Evolutionary conservation across 805 yeast species (phyloP), one percentile per base, ranked within the genome.

Genomic region (Saccharomyces paradoxus): DNA sequence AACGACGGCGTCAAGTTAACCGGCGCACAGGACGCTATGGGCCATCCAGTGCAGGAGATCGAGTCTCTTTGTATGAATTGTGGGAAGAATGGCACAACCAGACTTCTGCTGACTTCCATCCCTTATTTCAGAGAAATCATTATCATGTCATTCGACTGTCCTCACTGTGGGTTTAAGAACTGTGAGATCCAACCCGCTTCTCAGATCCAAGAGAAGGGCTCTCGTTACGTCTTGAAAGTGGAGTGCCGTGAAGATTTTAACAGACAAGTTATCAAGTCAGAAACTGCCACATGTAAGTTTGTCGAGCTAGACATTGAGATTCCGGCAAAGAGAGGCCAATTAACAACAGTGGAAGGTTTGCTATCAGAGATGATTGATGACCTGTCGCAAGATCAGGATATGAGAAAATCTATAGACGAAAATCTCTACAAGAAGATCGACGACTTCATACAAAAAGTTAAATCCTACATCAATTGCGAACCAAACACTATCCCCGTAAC

Each of bases 11-110:
- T 86, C 48, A 77, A 75, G 54, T 71, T 78, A 41, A 87, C 95
- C 0, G 96, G 94, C 24, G 92, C 91, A 26, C 74, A 74, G 4
- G 97, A 89, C 68, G 85, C 86, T 9, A 84, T 83, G 69, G 97
- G 97, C 4, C 94, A 89, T 62, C 96, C 97, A 1, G 96, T 94
- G 21, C 97, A 91, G 69, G 98, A 94, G 70, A 81, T 94, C 58
- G 92, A 92, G 67, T 89, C 97, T 8, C 74, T 94, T 44, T 94
- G 99, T 75, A 91, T 94, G 97, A 89, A 88, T 76, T 94, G 99
- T 72, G 87, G 84, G 58, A 75, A 92, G 60, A 79, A 82, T 55
- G 99, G 99, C 56, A 77, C 77, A 52, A 94, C 99, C 4, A 75
- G 95, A 60, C 70, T 94, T 69, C 76, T 94, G 47, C 75, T 94